These are phyloP conservation scores for Austroboletus eburneus DNA, from an alignment of 768 basidiomycete species.

Conservation along the genomic window DNA sequence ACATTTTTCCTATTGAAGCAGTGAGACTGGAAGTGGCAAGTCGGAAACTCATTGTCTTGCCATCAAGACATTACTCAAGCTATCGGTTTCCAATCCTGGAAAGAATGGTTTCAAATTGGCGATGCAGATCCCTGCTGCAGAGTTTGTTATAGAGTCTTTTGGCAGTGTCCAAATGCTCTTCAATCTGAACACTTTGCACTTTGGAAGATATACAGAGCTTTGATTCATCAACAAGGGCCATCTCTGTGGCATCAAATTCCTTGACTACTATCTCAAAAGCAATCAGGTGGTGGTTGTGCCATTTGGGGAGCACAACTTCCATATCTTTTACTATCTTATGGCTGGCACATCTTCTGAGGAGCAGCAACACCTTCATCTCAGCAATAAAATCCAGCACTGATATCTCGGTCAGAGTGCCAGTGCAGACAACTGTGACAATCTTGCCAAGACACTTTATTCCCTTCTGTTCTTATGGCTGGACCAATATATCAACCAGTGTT, in stretches of 20 bases:
- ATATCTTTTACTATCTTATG: no score
- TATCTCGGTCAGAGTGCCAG: no score
- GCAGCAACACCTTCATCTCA: no score
- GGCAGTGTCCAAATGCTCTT: slow-evolving; percentile 89
- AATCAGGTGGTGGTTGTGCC: slow-evolving; percentile 85
- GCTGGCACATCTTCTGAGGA: no score
- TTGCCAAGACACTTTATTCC: slow-evolving; percentile 90
- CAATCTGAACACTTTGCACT: slow-evolving; percentile 93
- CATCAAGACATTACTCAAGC: slow-evolving; percentile 88
- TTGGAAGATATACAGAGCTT: slow-evolving; percentile 96
- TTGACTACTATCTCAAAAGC: slow-evolving; percentile 94
- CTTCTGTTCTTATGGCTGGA: slow-evolving; percentile 95
- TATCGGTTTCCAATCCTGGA: slow-evolving; percentile 81
- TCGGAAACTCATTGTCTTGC: slow-evolving; percentile 84
- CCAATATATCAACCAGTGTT: slow-evolving; percentile 91
- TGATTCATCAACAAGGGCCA: slow-evolving; percentile 94
- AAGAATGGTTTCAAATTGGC: slow-evolving; percentile 93
- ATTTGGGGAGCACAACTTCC: slow-evolving; percentile 89
- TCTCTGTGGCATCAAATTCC: slow-evolving; percentile 84
- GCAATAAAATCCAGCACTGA: no score
- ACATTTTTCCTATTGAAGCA: slow-evolving; percentile 44
- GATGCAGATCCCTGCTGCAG: no score
- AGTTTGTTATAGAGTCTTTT: no score
- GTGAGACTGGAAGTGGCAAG: no score
- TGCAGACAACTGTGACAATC: slow-evolving; percentile 90